Conservation (phyloP, 768 basidiomycete species). For the Lactifluus volemus region DNA sequence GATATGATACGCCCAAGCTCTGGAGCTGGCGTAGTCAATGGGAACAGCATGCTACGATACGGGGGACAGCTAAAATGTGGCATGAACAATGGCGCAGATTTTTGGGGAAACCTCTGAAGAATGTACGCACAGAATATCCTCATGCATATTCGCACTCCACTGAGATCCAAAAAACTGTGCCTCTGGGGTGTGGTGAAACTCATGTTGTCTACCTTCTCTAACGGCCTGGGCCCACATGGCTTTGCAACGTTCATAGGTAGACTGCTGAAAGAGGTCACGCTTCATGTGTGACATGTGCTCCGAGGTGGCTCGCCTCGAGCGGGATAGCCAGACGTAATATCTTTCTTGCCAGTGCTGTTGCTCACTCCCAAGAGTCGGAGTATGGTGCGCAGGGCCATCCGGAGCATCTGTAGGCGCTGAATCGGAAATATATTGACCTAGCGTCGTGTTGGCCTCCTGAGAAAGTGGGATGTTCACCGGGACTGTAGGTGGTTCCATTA, state of each 20-base stretch:
- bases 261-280: slow-evolving; percentile 45
- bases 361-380: slow-evolving; percentile 24
- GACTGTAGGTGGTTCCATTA: slow-evolving; percentile 11
- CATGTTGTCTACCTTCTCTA: slow-evolving; percentile 35
- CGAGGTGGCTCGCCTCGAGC: slow-evolving; percentile 41
- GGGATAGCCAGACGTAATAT: slow-evolving; percentile 65
- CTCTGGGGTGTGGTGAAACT: slow-evolving; percentile 12
- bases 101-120: neutral
- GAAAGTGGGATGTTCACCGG: slow-evolving; percentile 13
- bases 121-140: slow-evolving; percentile 16
- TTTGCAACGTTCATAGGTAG: slow-evolving; percentile 31
- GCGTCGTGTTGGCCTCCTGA: slow-evolving; percentile 12
- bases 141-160: slow-evolving; percentile 15
- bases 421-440: slow-evolving; percentile 27
- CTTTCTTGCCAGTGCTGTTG: slow-evolving; percentile 64
- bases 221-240: slow-evolving; percentile 43
- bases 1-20: slow-evolving; percentile 45
- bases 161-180: slow-evolving; percentile 11
- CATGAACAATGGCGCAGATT: neutral
- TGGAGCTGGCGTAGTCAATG: slow-evolving; percentile 47
- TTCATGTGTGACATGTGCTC: slow-evolving; percentile 56
- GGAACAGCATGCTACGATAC: slow-evolving; percentile 42
- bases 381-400: slow-evolving; percentile 3
- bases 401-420: neutral
- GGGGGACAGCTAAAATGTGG: slow-evolving; percentile 7